A percentile compares a stretch with the other conserved stretches of the same genome.
phyloP scores from a whole-genome alignment of 192 early-diverging fungal species.

The Coemansia sp. region DNA sequence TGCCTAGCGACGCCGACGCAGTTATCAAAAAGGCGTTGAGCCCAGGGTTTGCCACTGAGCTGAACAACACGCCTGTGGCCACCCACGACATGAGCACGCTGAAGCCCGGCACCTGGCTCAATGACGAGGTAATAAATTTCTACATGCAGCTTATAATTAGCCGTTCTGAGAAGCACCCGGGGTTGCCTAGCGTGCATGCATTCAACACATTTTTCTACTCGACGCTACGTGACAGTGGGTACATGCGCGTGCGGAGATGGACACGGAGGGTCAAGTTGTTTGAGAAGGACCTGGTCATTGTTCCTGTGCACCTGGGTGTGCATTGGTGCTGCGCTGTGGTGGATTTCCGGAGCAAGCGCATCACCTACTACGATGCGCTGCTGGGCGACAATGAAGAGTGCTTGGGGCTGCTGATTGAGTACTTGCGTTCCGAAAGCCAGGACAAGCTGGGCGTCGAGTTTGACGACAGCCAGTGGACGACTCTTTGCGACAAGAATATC shows the following conservation, averaged over 20 bases:
- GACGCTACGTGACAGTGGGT: constrained; percentile 67
- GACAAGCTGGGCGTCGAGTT: constrained; percentile 70
- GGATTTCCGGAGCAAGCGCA: constrained; percentile 57
- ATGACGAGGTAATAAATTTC: constrained; percentile 97
- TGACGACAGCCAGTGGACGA: constrained; percentile 66
- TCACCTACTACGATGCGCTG: constrained; percentile 86
- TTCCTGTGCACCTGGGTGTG: constrained; percentile 79
- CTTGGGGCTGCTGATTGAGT: constrained; percentile 54
- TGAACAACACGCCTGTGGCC: constrained; percentile 58
- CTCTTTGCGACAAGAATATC: constrained; percentile 65
- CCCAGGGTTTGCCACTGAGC: constrained; percentile 24
- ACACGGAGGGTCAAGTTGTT: constrained; percentile 71
- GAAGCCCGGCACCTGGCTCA: constrained; percentile 75
- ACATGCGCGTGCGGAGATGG: constrained; percentile 74
- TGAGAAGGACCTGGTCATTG: constrained; percentile 68
- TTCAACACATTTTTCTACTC: constrained; percentile 94
- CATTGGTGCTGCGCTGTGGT: constrained; percentile 75
- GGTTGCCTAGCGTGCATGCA: constrained; percentile 68
- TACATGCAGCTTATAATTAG: constrained; percentile 77
- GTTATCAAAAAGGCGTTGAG: constrained; percentile 13
- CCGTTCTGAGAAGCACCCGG: constrained; percentile 53
- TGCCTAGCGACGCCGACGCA: constrained; percentile 29
- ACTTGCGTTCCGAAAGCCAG: constrained; percentile 65
- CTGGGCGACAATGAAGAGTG: constrained; percentile 59
- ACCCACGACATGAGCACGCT: constrained; percentile 72